Conservation (phyloP, 2,329 filamentous ascomycete species). For the Setomelanomma holmii region DNA sequence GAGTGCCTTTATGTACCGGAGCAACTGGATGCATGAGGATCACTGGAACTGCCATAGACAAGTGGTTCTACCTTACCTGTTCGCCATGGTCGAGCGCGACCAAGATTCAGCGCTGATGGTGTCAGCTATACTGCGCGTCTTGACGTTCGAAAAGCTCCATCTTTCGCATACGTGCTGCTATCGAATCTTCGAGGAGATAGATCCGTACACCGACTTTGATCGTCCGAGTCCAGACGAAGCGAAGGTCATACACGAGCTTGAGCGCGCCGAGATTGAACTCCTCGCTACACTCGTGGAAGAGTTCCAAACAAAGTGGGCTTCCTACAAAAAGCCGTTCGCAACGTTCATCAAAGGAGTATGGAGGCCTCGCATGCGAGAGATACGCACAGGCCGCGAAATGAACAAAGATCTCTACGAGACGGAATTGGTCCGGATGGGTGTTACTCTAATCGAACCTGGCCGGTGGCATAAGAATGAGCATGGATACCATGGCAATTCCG, state of each 20-base stretch:
- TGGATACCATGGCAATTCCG: too few species aligned
- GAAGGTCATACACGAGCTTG: background rate
- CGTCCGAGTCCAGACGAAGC: background rate
- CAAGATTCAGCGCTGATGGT: background rate
- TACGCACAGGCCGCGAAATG: background rate
- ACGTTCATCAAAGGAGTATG: conserved; percentile 3
- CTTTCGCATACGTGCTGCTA: conserved; percentile 7
- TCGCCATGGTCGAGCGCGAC: background rate
- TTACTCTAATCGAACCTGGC: background rate
- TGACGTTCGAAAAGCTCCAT: conserved; percentile 1
- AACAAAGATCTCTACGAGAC: background rate
- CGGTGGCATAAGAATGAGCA: background rate
- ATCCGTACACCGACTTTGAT: background rate
- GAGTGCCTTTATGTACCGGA: too few species aligned
- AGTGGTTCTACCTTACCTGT: background rate
- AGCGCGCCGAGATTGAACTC: conserved; percentile 1
- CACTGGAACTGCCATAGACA: background rate
- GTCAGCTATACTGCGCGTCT: background rate
- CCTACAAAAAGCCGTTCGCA: background rate
- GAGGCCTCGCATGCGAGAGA: conserved; percentile 1
- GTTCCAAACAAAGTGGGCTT: background rate
- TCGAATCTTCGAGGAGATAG: background rate
- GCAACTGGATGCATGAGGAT: background rate
- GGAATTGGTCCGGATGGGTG: background rate
- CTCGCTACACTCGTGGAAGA: background rate